phyloP scores from a whole-genome alignment of 106 monocot species.

The Vanilla planifolia region DNA sequence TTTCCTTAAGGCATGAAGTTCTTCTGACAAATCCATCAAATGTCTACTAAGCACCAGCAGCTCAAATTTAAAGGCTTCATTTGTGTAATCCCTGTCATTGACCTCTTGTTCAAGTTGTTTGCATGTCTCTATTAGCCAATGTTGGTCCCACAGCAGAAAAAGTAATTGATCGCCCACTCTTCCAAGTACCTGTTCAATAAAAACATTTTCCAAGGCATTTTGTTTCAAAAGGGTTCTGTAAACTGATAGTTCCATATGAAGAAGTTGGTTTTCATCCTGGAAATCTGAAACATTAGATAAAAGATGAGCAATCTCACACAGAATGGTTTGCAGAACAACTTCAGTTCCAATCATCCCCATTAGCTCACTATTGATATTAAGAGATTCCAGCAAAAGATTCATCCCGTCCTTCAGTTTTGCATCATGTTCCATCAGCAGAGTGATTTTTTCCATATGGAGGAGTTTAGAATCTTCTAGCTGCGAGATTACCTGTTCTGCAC shows the following conservation, averaged over 20 bases:
- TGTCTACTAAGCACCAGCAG: neutral
- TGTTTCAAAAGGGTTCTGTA: slow-evolving; percentile 38
- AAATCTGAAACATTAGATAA: slow-evolving; percentile 26
- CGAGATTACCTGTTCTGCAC: slow-evolving; percentile 12
- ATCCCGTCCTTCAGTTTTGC: slow-evolving; percentile 39
- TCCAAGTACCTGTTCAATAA: slow-evolving; percentile 2
- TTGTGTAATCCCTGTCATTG: neutral
- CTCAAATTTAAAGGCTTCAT: neutral
- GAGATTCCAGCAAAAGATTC: slow-evolving; percentile 16
- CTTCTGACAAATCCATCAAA: slow-evolving; percentile 12
- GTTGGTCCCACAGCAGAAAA: neutral
- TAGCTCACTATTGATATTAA: slow-evolving; percentile 28
- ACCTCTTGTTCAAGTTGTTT: slow-evolving; percentile 1
- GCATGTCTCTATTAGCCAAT: neutral
- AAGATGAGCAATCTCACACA: slow-evolving; percentile 26
- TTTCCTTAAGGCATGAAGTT: slow-evolving; percentile 18
- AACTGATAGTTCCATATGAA: slow-evolving; percentile 32
- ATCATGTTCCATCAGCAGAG: slow-evolving; percentile 20
- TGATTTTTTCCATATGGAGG: slow-evolving; percentile 9
- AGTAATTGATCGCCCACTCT: neutral
- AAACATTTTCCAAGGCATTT: slow-evolving; percentile 13
- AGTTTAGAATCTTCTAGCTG: slow-evolving; percentile 11
- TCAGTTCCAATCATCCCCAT: slow-evolving; percentile 16
- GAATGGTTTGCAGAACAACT: slow-evolving; percentile 34
- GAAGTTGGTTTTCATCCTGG: slow-evolving; percentile 31